Base-by-base conservation (phyloP, 768 basidiomycete genomes). In the Exidia glandulosa region DNA sequence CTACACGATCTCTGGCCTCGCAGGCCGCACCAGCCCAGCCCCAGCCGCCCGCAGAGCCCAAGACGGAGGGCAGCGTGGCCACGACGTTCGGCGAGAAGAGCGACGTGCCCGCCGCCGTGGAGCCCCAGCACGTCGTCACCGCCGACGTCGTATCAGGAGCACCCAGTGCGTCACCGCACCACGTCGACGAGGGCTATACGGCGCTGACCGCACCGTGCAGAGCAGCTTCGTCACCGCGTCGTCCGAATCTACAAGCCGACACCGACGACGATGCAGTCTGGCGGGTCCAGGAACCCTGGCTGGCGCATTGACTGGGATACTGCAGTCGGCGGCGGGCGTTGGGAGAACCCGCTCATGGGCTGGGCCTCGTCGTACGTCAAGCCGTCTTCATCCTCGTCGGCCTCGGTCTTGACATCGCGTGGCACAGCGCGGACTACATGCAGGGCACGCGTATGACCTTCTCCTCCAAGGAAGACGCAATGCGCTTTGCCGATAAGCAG, bases 331-430 rank as follows among this genome's bases (percentile, higher is more conserved):
- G 85, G 81, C 31, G 93, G 90, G 13, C 81, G 95, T 57, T 99
- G 95, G 95, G 94, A 97, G 79, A 99, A 98, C 69, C 91, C 92
- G 3, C 71, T 99, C 65, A 99, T 98, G 91, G 95, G 95, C 48
- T 99, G 82, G 79, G 94, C 94, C 0, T 90, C 87, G 76, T 93
- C 92, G 89, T 94, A 70, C 74, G 89, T 80, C 10, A 19, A 32
- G 12, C 10, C 9, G 27, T 36, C 56, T 47, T 27, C 29, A 31
- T 23, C 9, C 9, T 27, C 37, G 2, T n/a, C 19, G 32, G 47
- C 32, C 27, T n/a, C n/a, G n/a, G 7, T 36, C 19, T 31, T 34
- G 32, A 54, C 34, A 16, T 37, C 27, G 32, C 47, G n/a, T n/a
- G n/a, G n/a, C 23, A 16, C 62, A 92, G 91, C 63, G 94, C 92